phyloP scores from a whole-genome alignment of 148 eudicot genomes.

The Heliosperma pusillum region DNA sequence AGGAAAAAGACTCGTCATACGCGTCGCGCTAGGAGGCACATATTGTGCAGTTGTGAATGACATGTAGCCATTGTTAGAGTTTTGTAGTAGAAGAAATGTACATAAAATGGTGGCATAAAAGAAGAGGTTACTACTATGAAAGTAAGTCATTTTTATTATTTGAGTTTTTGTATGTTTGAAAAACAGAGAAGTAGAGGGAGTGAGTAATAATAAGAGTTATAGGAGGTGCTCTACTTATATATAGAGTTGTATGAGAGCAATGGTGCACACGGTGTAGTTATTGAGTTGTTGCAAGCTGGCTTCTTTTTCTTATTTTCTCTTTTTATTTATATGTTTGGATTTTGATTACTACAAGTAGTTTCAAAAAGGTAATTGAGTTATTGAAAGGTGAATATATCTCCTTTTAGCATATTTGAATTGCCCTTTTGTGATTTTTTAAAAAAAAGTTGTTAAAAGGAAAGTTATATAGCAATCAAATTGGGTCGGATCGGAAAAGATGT shows the following conservation, averaged over 20 bases:
- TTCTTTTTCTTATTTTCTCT: not conserved
- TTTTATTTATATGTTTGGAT: too few relatives aligned
- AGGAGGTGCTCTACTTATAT: slow-evolving; percentile 20
- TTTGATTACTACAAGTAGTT: too few relatives aligned
- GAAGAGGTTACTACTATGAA: slow-evolving; percentile 19
- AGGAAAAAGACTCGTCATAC: slow-evolving; percentile 46
- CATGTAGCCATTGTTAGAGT: slow-evolving; percentile 15
- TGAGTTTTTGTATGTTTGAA: not conserved
- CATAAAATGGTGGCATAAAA: slow-evolving; percentile 10
- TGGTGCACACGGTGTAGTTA: slow-evolving; percentile 14
- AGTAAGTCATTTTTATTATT: slow-evolving; percentile 32
- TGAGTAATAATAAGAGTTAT: not conserved
- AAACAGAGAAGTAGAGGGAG: not conserved
- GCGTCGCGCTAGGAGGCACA: slow-evolving; percentile 43
- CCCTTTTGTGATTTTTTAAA: too few relatives aligned
- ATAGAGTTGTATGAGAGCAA: slow-evolving; percentile 6
- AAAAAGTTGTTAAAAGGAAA: too few relatives aligned
- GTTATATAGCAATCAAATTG: too few relatives aligned
- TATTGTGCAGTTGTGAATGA: slow-evolving; percentile 28
- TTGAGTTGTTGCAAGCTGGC: slow-evolving; percentile 92
- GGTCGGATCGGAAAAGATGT: too few relatives aligned
- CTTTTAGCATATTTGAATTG: too few relatives aligned
- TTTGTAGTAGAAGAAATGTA: slow-evolving; percentile 6
- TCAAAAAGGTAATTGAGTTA: too few relatives aligned
- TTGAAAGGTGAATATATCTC: too few relatives aligned